Evolutionary conservation across 2,329 filamentous ascomycete species (phyloP), one percentile per base, ranked within the genome.

Genomic region (Nigrograna mackinnonii): DNA sequence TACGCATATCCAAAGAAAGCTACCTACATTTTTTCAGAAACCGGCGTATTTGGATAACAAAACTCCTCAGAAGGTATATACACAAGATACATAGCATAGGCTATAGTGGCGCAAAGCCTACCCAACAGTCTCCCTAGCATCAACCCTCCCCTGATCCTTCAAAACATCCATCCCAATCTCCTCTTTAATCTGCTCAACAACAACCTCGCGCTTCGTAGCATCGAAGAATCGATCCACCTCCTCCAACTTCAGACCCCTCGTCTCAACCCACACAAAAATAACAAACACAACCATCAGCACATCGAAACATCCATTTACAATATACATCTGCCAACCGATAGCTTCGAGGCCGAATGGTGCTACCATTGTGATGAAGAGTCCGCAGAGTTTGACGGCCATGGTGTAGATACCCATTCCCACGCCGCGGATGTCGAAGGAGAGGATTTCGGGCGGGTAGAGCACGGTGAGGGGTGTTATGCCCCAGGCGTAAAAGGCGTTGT

Each of bases 381-480:
- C 54, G 21, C 48, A 58, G 7, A 49, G 39, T 12, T 43, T 58
- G 34, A 22, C 11, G 4, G 20, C 17, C 11, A 36, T 6, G 4
- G 6, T 22, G 19, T 9, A 36, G 34, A 36, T 59, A 39, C 55
- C 58, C 55, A 61, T 60, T 13, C 58, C 58, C 44, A 69, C 67
- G 18, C 63, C 65, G 22, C 64, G 56, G 17, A 64, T 67, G 28
- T 59, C 55, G 43, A 64, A 66, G 26, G 61, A 59, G 30, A 68
- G 58, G n/a, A 60, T 58, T 33, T 68, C 65, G 9, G 62, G 60
- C 12, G 60, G 52, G 41, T 66, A 68, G 1, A 67, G 47, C 1
- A 58, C 62, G 39, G 62, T 62, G 5, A 67, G 54, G 11, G 65
- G 64, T 3, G 66, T 69, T 46, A 62, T 60, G 37, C 64, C 66